Evolutionary conservation across 192 early-diverging fungal genomes (phyloP).

Genomic region (Chytriomyces sp.): DNA sequence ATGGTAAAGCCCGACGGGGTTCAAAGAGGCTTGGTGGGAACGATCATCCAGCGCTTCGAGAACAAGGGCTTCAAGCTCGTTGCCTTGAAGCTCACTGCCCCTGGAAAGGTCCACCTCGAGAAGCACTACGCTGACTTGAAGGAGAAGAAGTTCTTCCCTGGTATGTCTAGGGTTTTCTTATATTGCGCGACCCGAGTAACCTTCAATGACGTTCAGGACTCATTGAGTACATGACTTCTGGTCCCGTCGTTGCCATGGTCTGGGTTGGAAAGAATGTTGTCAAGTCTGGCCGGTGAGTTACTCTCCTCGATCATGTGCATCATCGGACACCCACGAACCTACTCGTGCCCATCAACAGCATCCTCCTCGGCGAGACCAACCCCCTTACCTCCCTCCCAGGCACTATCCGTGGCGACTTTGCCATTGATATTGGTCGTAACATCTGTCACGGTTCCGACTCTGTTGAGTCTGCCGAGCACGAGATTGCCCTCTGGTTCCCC

Average conservation of each 20-base stretch:
- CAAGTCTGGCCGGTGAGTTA: constrained; percentile 92
- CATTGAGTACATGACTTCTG: constrained; percentile 78
- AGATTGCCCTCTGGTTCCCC: constrained; percentile 75
- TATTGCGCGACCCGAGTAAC: too few relatives aligned
- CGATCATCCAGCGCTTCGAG: constrained; percentile 94
- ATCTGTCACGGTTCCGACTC: constrained; percentile 92
- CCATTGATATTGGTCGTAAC: constrained; percentile 79
- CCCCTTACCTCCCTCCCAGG: constrained; percentile 85
- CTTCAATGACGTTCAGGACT: constrained; percentile 26
- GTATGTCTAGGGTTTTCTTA: constrained; percentile 55
- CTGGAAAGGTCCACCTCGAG: constrained; percentile 69
- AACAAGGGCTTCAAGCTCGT: constrained; percentile 85
- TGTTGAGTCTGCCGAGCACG: constrained; percentile 85
- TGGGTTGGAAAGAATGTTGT: constrained; percentile 88
- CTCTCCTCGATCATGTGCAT: too few relatives aligned
- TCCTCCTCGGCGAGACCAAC: constrained; percentile 88
- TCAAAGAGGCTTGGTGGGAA: constrained; percentile 78
- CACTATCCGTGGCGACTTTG: constrained; percentile 95
- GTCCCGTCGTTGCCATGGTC: constrained; percentile 95
- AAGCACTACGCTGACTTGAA: constrained; percentile 85
- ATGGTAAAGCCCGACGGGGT: constrained; percentile 50
- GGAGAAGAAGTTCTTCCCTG: constrained; percentile 88
- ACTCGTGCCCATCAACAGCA: constrained; percentile 7
- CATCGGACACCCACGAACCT: constrained; percentile 43
- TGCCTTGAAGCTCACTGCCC: constrained; percentile 77